Evolutionary conservation across 345 rosid species (phyloP).

Genomic region (Melastoma malabathricum): DNA sequence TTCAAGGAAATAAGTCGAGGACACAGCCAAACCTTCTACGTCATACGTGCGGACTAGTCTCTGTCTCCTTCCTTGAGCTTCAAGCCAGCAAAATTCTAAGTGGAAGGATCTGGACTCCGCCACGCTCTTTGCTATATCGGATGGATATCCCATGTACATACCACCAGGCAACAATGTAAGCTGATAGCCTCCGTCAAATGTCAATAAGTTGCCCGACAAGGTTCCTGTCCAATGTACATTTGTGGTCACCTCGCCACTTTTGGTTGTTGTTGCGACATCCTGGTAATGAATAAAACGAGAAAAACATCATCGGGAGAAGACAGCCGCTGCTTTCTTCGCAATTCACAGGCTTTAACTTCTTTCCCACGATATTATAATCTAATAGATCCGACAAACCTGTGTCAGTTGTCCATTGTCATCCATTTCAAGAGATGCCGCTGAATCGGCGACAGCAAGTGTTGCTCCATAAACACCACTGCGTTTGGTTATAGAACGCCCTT

Average conservation of each 20-base stretch:
- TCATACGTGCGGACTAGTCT: conserved; percentile 73
- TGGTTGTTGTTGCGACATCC: conserved; percentile 39
- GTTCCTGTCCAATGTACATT: conserved; percentile 59
- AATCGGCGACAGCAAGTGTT: conserved; percentile 62
- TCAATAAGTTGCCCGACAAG: conserved; percentile 36
- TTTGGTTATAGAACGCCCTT: conserved; percentile 69
- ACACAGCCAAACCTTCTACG: conserved; percentile 71
- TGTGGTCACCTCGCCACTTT: conserved; percentile 22
- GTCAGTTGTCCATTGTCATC: conserved; percentile 47
- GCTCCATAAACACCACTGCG: conserved; percentile 92
- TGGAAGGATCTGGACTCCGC: conserved; percentile 69
- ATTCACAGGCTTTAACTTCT: no score
- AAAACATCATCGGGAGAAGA: background rate
- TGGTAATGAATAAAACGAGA: conserved; percentile 8
- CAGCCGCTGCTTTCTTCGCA: no score
- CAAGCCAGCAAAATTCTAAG: conserved; percentile 82
- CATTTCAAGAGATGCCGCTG: conserved; percentile 42
- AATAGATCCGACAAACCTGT: conserved; percentile 32
- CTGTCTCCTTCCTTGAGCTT: conserved; percentile 53
- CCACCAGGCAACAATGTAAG: conserved; percentile 66
- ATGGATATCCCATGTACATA: conserved; percentile 81
- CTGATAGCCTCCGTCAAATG: conserved; percentile 64
- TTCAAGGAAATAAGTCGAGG: conserved; percentile 69
- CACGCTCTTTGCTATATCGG: conserved; percentile 47
- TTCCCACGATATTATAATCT: no score